Conservation (phyloP, 495 filamentous ascomycete species). For the Terfezia boudieri region DNA sequence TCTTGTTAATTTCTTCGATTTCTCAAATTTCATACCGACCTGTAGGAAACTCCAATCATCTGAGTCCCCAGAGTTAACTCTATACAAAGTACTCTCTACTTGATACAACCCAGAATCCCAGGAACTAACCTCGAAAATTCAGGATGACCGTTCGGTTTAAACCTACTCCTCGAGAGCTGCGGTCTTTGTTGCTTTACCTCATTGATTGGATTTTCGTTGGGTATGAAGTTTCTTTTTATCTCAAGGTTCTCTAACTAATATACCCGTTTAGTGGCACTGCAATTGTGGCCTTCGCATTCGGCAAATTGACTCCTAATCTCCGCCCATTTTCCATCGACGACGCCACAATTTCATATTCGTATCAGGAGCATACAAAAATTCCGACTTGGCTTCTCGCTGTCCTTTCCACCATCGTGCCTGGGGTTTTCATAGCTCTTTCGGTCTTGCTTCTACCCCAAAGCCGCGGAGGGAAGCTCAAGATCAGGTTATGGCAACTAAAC, state of each 20-base stretch:
- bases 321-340: neutral
- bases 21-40: too few species aligned
- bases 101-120: too few species aligned
- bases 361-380: neutral
- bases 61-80: too few species aligned
- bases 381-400: neutral
- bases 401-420: neutral
- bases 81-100: too few species aligned
- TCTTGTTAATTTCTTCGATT: too few species aligned
- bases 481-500: conserved; percentile 68
- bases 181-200: neutral
- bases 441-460: neutral
- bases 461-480: conserved; percentile 22
- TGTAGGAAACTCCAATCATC: too few species aligned
- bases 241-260: neutral
- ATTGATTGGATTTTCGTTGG: neutral
- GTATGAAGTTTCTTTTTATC: neutral
- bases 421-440: neutral
- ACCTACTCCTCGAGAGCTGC: neutral
- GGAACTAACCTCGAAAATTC: too few species aligned
- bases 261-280: neutral
- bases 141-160: neutral
- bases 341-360: neutral
- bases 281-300: neutral
- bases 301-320: neutral